Evolutionary conservation across 805 yeast genomes (phyloP), one percentile per base, ranked within the genome.

Genomic region (Diddensiella caesifluorescens): DNA sequence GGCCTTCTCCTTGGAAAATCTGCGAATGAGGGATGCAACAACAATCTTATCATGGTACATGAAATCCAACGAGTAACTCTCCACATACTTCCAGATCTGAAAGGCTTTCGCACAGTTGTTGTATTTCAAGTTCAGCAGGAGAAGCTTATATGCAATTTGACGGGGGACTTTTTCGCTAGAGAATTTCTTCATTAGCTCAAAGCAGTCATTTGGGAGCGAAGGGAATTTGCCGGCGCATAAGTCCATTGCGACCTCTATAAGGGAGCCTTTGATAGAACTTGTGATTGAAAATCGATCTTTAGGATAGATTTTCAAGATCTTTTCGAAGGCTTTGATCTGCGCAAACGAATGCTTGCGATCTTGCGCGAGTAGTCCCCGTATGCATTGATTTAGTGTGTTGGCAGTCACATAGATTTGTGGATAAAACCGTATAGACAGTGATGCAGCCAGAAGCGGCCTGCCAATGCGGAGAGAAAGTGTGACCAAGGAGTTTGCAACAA

Each of bases 1-100:
- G 22, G 44, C 36, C 4, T 39, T 23, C n/a, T 38, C 40, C 32
- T 48, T 47, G 22, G 56, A 49, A 15, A 52, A 36, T 25, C 42
- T 41, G 13, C 33, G 27, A 4, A 52, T 37, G 19, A 49, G 36
- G n/a, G 42, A 32, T 5, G 55, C 39, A 9, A 51, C 29, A 5
- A 45, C 34, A n/a, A 25, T 30, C 20, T n/a, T 27, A 19, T 33
- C 35, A 22, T 41, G 37, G 6, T 10, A 35, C 5, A 13, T 13
- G 18, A 26, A 26, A 15, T 42, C 37, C 10, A 21, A 32, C 21
- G 27, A 16, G 18, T 19, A n/a, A 7, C 30, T 25, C 20, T 28
- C 27, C n/a, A 34, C 34, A 23, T 40, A 39, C 20, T 35, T 23
- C 49, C 48, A 43, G 5, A 42, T 22, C 7, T 22, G 4, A 13